Conservation (phyloP, 2,329 filamentous ascomycete genomes). For the Aspergillus puulaauensis region DNA sequence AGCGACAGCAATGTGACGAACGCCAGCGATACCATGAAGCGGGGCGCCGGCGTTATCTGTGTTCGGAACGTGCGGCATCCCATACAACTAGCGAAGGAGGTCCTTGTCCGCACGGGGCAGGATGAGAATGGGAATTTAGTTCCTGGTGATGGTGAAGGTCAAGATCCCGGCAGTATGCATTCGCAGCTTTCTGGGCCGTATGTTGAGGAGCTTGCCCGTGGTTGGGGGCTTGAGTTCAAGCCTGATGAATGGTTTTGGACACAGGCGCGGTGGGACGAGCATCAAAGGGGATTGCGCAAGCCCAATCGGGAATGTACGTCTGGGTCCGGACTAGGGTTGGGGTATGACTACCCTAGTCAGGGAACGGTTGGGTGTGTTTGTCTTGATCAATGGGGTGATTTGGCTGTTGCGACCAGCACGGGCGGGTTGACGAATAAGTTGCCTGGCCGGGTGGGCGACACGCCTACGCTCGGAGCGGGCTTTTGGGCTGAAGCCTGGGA, state of each 20-base stretch:
- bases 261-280: conserved; percentile 74
- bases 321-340: conserved; percentile 12
- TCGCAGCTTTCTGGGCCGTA: conserved; percentile 66
- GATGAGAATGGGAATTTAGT: conserved; percentile 60
- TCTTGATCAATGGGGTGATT: conserved; percentile 70
- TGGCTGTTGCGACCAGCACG: conserved; percentile 66
- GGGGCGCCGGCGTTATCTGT: conserved; percentile 74
- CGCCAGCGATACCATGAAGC: conserved; percentile 59
- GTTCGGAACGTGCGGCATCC: conserved; percentile 75
- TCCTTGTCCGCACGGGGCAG: conserved; percentile 56
- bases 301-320: background rate
- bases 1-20: background rate
- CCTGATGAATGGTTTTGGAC: conserved; percentile 76
- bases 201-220: conserved; percentile 66
- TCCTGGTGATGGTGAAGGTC: conserved; percentile 36
- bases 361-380: conserved; percentile 84
- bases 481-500: conserved; percentile 89
- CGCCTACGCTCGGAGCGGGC: conserved; percentile 76
- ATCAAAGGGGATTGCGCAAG: conserved; percentile 56
- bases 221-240: conserved; percentile 66
- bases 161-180: conserved; percentile 50
- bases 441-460: conserved; percentile 81
- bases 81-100: conserved; percentile 68
- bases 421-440: conserved; percentile 89
- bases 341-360: conserved; percentile 59